Base-by-base conservation (phyloP, 176 grass and related monocot species). In the Puccinellia tenuiflora region DNA sequence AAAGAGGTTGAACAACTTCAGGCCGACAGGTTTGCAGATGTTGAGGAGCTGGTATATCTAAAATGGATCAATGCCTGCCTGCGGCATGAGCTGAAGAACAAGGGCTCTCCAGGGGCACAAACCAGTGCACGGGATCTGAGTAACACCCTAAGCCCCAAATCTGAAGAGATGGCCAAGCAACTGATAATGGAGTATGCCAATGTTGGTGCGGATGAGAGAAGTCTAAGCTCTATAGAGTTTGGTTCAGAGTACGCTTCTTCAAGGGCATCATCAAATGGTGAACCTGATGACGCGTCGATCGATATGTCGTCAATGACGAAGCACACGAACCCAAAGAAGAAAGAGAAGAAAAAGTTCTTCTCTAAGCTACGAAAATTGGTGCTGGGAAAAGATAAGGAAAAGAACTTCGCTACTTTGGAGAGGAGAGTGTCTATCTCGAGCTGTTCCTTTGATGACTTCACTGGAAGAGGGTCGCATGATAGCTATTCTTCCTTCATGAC, bases 31-130 rank as follows among this genome's bases (percentile, higher is more conserved):
- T 99, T 92, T 87, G 75, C 91, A 21, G 93, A 99, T 86, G 93
- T 94, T 12, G 96, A 96, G 87, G 91, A 99, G 79, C 75, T 99
- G 77, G 96, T 99, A 37, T 99, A 99, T 80, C 89, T 99, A 11
- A 99, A 87, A 92, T 99, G 96, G 96, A 94, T 96, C 71, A 99
- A 99, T 76, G 96, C 96, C 74, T 99, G 96, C 86, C 89, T 99
- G 20, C 83, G 96, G 57, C 92, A 94, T 29, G 96, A 99, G 81
- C 56, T 99, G 66, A 93, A 93, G 81, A 91, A 94, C 70, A 85
- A 92, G 78, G 86, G 83, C 12, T 55, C 87, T 51, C 46, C 76
- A 72, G 72, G 3, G 88, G 90, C 16, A 96, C 69, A 96, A 74
- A 90, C 84, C 34, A 57, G 87, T 56, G 96, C 96, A 1, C 78